Evolutionary conservation across 177 flowering plant genomes (phyloP), one percentile per base, ranked within the genome.

Genomic region (Vitis hybrid): DNA sequence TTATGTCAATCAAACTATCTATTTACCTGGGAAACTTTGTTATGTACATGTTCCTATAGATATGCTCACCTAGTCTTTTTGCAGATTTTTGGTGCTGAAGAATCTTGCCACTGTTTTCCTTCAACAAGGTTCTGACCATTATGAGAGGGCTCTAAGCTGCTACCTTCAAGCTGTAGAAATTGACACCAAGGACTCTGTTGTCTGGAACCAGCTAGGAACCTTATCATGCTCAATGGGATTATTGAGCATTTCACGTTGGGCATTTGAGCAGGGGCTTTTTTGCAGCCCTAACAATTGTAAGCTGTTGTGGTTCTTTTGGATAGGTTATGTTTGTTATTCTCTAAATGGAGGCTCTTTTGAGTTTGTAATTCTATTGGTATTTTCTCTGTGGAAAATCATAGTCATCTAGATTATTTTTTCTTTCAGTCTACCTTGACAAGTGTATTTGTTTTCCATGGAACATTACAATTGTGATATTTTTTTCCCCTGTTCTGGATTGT

Each of bases 121-220:
- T 72, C 87, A 89, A 81, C 95, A 88, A 90, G 97, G 97, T 68
- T 71, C 95, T 65, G 51, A 24, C 70, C 81, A 86, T 74, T 79
- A 90, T 84, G 97, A 95, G 80, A 86, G 68, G 79, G 97, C 99
- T 59, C 73, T 95, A 6, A 76, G 61, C 60, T 95, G 98, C 79
- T 95, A 93, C 82, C 94, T 95, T 65, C 97, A 93, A 84, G 99
- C 99, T 62, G 96, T 91, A 19, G 99, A 95, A 77, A 90, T 95
- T 78, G 99, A 95, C 84, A 63, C 79, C 67, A 95, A 93, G 72
- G 99, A 95, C 74, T 91, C 96, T 67, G 97, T 95, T 79, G 77
- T 93, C 71, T 95, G 98, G 99, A 95, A 95, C 79, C 87, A 95
- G 76, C 80, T 95, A 60, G 99, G 98, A 74, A 93, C 99, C n/a